Conservation (phyloP, 139 green algal species). For the Asterochloris sp. region DNA sequence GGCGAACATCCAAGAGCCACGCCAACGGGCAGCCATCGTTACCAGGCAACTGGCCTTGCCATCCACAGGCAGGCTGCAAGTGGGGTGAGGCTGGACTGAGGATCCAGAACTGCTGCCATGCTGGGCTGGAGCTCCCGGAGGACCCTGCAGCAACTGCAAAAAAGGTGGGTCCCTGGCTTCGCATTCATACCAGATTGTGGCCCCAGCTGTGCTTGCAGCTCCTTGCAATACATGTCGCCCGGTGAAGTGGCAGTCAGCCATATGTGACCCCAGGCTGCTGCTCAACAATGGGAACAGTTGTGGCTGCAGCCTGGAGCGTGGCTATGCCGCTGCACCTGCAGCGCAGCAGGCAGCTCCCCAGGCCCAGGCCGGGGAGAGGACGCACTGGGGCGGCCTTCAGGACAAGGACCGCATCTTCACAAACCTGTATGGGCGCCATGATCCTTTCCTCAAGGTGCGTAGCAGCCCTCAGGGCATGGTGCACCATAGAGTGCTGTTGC, state of each 20-base stretch:
- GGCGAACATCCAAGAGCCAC: neutral
- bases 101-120: neutral
- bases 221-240: neutral
- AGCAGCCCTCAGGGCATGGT: no score
- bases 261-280: neutral
- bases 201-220: no score
- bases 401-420: conserved; percentile 98
- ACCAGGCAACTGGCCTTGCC: neutral
- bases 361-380: conserved; percentile 27
- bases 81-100: neutral
- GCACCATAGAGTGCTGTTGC: no score
- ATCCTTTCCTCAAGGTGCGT: conserved; percentile 83
- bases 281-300: neutral
- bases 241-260: neutral
- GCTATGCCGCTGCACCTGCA: conserved; percentile 14
- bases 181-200: neutral
- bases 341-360: conserved; percentile 8
- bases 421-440: conserved; percentile 93
- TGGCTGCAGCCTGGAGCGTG: conserved; percentile 14
- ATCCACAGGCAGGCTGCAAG: neutral
- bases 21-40: neutral
- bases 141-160: conserved; percentile 11
- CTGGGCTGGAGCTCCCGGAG: conserved; percentile 2
- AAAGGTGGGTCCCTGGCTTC: neutral
- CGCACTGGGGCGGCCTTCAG: conserved; percentile 72